Base-by-base conservation (phyloP, 257 asterid species). In the Asclepias syriaca region DNA sequence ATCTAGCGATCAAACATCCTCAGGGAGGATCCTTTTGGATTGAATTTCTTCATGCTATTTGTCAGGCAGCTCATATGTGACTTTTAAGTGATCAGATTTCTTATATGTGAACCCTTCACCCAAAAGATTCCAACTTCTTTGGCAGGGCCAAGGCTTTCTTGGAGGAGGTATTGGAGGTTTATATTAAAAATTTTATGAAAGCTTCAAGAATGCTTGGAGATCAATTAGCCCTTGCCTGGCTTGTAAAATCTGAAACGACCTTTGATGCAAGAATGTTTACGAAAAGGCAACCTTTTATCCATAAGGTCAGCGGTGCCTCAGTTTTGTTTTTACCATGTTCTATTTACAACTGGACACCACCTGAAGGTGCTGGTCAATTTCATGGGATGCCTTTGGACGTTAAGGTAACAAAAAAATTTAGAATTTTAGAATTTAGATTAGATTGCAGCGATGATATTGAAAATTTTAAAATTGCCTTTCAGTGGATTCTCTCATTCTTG, bases 131-230 rank as follows among this genome's bases (percentile, higher is more conserved):
- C 56, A 18, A 57, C 45, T 73, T 64, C 45, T 69, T 79, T 77
- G 74, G 57, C 84, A 88, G 96, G 95, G 96, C 92, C 50, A 87
- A 72, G 80, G 79, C 78, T 56, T 90, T 92, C 85, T 81, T 88
- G 80, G 81, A 83, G 77, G 86, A 85, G 80, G 96, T 95, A 72
- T 82, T 90, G 74, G 66, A 78, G 77, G 85, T 80, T 66, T 92
- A 87, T 80, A 78, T 72, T 32, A 74, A 89, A 13, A 87, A 81
- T 79, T 95, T 82, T 85, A 84, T 87, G 91, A 87, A 77, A 78
- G 97, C 98, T 84, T 95, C 99, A 67, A 79, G 96, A 75, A 95
- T 90, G 98, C 97, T 92, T 55, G 97, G 97, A 78, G 99, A 95
- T 87, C 98, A 95, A 78, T 78, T 91, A 84, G 98, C 97, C 27